Base-by-base conservation (phyloP, 2,329 filamentous ascomycete genomes). In the Pyrenophora seminiperda region DNA sequence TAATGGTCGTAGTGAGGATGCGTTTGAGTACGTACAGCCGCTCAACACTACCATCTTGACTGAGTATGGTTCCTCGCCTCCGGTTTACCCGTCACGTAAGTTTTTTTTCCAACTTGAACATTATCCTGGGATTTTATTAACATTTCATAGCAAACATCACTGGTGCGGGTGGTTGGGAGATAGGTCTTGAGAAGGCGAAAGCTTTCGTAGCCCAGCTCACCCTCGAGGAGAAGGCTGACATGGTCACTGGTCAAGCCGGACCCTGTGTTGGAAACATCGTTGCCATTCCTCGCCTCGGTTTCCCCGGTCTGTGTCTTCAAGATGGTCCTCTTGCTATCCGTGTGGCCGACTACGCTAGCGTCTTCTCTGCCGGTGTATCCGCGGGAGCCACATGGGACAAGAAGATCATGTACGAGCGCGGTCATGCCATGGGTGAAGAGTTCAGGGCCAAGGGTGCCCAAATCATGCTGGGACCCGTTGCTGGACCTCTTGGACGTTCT, bases 221-320 rank as follows among this genome's bases (percentile, higher is more conserved):
- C 4, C 37, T 65, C 2, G 66, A 69, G 10, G 68, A 72, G 51
- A 71, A 72, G 56, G 60, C 67, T 9, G 63, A 66, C 11, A 69
- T 72, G 62, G 65, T 71, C 31, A 72, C 68, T 17, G 68, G 68
- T 36, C 59, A 61, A 86, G 59, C 61, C 24, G 68, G 67, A 15
- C 65, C 66, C 9, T 93, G 89, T 57, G 84, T 86, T 24, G 65
- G 87, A 6, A 68, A 74, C 58, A 73, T 72, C 41, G 69, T 70
- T 53, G 62, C 63, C 41, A 71, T 76, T 32, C 63, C 67, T 24
- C 65, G 73, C 24, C 61, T 76, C 13, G 67, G 67, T 13, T 75
- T 75, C 62, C 65, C 63, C 11, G 73, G 73, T 36, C 64, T 76
- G 11, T 76, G 74, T 49, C 63, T 76, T 5, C 71, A 75, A 38